These are phyloP conservation scores for Candida ponderosae DNA, from an alignment of 805 yeast species.

Conservation along the genomic window DNA sequence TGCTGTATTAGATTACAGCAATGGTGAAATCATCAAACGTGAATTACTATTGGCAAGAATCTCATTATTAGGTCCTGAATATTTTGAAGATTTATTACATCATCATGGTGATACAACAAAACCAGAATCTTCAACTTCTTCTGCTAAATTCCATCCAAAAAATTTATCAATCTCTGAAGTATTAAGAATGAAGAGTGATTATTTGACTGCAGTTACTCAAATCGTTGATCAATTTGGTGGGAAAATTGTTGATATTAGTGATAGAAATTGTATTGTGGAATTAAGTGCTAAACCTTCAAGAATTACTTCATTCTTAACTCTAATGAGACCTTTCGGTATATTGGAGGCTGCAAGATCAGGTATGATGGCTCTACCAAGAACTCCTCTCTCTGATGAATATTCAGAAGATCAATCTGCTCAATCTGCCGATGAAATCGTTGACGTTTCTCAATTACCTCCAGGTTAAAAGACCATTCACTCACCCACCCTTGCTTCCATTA, in stretches of 20 bases:
- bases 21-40: constrained; percentile 83
- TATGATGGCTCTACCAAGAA: constrained; percentile 97
- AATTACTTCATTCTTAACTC: constrained; percentile 75
- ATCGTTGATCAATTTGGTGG: constrained; percentile 89
- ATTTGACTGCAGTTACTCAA: constrained; percentile 75
- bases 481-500: no score
- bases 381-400: constrained; percentile 61
- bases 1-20: constrained; percentile 92
- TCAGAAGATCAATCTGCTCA: constrained; percentile 42
- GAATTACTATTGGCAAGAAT: constrained; percentile 89
- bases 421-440: constrained; percentile 67
- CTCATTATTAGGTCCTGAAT: constrained; percentile 94
- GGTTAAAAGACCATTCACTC: no score
- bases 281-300: constrained; percentile 90
- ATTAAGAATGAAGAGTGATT: constrained; percentile 86
- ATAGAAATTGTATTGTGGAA: constrained; percentile 90
- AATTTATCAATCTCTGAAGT: constrained; percentile 88
- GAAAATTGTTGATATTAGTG: constrained; percentile 83
- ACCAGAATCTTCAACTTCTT: constrained; percentile 19
- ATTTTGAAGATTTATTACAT: constrained; percentile 87
- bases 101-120: constrained; percentile 47
- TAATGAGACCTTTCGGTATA: constrained; percentile 93
- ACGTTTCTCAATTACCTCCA: constrained; percentile 88
- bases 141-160: constrained; percentile 68
- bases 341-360: constrained; percentile 96